Conservation (phyloP, 108 stramenopile genomes). For the Cylindrotheca fusiformis region DNA sequence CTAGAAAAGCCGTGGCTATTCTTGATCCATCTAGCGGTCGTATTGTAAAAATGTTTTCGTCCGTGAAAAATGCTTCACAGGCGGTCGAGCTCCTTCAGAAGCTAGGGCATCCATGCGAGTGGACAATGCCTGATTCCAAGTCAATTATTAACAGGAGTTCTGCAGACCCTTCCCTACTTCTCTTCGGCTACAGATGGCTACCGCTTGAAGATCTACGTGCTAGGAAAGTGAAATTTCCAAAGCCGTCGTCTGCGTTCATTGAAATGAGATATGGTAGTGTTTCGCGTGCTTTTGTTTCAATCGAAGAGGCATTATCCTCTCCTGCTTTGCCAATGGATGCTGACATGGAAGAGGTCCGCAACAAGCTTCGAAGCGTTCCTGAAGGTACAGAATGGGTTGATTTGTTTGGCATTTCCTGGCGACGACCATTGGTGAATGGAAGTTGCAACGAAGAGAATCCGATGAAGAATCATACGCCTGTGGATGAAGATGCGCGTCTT, state of each 20-base stretch:
- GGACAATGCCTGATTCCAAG: conserved; percentile 21
- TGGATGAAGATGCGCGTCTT: not conserved
- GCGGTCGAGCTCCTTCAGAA: conserved; percentile 41
- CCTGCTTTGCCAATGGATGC: conserved; percentile 7
- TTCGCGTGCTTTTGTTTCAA: conserved; percentile 21
- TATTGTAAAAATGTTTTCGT: conserved; percentile 70
- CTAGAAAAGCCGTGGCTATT: conserved; percentile 49
- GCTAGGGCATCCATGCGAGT: conserved; percentile 62
- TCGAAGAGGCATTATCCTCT: conserved; percentile 33
- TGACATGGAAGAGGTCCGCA: conserved; percentile 4
- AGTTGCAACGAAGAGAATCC: not conserved
- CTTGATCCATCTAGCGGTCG: conserved; percentile 65
- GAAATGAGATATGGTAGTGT: conserved; percentile 16
- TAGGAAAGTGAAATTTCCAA: conserved; percentile 38
- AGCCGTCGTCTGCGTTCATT: conserved; percentile 14
- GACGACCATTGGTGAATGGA: not conserved
- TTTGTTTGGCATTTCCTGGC: conserved; percentile 2
- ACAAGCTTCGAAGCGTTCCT: conserved; percentile 3
- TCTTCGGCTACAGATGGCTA: conserved; percentile 81
- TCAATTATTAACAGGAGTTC: conserved; percentile 15
- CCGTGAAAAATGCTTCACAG: conserved; percentile 36
- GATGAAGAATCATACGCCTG: no score
- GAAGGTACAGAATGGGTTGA: conserved; percentile 7
- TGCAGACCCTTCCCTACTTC: conserved; percentile 32
- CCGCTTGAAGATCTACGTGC: conserved; percentile 47